A percentile compares a stretch with the other conserved stretches of the same genome.
phyloP scores from a whole-genome alignment of 164 flowering plant species.

The Berberis thunbergii region DNA sequence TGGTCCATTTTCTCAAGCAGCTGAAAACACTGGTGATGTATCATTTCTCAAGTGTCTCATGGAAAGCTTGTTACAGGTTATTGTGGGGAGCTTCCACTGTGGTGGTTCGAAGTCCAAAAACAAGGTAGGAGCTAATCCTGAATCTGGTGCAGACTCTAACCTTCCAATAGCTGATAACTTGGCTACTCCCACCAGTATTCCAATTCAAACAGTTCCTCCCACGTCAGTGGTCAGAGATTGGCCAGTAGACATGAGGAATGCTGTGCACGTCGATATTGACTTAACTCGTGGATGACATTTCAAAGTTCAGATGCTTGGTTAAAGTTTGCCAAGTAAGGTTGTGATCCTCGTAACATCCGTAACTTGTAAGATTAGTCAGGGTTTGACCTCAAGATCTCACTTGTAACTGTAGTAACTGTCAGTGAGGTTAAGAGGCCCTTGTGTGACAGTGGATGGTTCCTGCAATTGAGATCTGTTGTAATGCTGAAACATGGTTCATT shows the following conservation, averaged over 20 bases:
- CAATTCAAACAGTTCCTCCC: conserved; percentile 27
- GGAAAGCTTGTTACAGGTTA: conserved; percentile 41
- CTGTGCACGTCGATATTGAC: conserved; percentile 55
- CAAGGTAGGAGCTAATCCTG: conserved; percentile 22
- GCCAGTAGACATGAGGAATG: conserved; percentile 41
- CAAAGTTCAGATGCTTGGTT: neutral
- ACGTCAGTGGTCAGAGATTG: conserved; percentile 26
- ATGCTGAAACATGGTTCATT: too few species aligned
- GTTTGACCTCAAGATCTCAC: too few species aligned
- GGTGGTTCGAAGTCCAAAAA: conserved; percentile 40
- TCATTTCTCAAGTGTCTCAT: neutral
- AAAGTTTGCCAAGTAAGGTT: neutral
- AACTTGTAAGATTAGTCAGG: too few species aligned
- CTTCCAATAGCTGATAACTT: conserved; percentile 25
- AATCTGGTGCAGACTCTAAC: conserved; percentile 22
- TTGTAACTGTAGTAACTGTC: too few species aligned
- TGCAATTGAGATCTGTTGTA: too few species aligned
- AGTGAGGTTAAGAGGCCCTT: too few species aligned
- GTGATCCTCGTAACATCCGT: neutral
- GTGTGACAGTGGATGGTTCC: too few species aligned
- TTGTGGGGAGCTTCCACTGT: conserved; percentile 40
- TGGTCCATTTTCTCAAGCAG: too few species aligned
- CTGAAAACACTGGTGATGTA: neutral
- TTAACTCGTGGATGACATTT: conserved; percentile 53
- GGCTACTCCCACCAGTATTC: conserved; percentile 19